Conservation (phyloP, 106 monocot genomes). For the Alisma plantagoaquatica region DNA sequence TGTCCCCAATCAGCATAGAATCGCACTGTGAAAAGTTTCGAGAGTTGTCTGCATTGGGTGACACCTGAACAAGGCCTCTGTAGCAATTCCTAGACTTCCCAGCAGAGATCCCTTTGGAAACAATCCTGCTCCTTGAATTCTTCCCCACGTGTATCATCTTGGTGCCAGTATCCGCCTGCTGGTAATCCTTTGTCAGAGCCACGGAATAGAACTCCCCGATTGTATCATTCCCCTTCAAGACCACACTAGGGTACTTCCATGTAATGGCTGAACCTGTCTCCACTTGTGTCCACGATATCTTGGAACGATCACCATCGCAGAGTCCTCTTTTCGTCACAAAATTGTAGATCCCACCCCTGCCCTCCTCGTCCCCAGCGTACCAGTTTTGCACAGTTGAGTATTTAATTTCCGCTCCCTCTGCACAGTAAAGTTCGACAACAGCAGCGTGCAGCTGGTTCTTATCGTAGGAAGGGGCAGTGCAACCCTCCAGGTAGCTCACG, state of each 20-base stretch:
- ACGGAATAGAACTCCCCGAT: constrained; percentile 95
- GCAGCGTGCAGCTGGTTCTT: constrained; percentile 94
- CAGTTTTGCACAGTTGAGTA: constrained; percentile 97
- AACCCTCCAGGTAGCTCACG: constrained; percentile 93
- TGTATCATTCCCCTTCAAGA: constrained; percentile 60
- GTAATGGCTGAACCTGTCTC: constrained; percentile 98
- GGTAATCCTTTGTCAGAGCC: constrained; percentile 86
- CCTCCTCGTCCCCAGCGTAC: constrained; percentile 81
- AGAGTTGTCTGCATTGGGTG: constrained; percentile 57
- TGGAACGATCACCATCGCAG: constrained; percentile 67
- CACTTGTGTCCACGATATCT: constrained; percentile 98
- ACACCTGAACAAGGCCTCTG: constrained; percentile 77
- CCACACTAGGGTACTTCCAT: constrained; percentile 97
- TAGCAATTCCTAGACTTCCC: constrained; percentile 98
- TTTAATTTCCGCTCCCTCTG: constrained; percentile 86
- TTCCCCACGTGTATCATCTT: constrained; percentile 97
- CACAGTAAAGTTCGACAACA: constrained; percentile 83
- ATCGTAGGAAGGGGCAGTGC: constrained; percentile 85
- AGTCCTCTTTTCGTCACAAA: constrained; percentile 92
- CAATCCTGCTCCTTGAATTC: constrained; percentile 75
- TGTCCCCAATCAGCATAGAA: constrained; percentile 99
- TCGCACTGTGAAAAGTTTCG: constrained; percentile 94
- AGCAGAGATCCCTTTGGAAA: constrained; percentile 93
- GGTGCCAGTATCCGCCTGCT: constrained; percentile 93
- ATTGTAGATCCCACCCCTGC: constrained; percentile 85